These are phyloP conservation scores for Candida xyloterini DNA, from an alignment of 805 yeast genomes.

Conservation along the genomic window DNA sequence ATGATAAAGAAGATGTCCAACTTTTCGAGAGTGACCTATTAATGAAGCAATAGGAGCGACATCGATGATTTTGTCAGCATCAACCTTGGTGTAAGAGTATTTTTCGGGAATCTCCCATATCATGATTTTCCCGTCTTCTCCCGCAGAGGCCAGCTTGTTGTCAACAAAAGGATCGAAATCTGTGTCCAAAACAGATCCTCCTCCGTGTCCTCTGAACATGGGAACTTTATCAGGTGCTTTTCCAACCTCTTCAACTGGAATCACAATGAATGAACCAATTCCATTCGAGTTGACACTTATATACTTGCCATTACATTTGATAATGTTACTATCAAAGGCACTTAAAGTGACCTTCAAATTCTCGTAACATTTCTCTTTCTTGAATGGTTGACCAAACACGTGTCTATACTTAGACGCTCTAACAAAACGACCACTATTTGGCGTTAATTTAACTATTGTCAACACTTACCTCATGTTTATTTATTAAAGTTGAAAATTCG, in stretches of 20 bases:
- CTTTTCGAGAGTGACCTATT: slow-evolving; percentile 88
- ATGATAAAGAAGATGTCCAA: slow-evolving; percentile 86
- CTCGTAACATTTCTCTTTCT: slow-evolving; percentile 69
- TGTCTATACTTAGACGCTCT: slow-evolving; percentile 97
- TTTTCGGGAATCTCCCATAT: slow-evolving; percentile 86
- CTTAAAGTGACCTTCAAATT: slow-evolving; percentile 78
- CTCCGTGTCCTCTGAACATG: slow-evolving; percentile 92
- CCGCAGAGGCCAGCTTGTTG: slow-evolving; percentile 68
- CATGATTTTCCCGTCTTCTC: slow-evolving; percentile 77
- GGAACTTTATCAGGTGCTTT: slow-evolving; percentile 93
- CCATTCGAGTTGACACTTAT: slow-evolving; percentile 87
- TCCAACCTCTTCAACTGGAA: slow-evolving; percentile 83
- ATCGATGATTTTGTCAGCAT: slow-evolving; percentile 55
- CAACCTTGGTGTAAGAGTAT: slow-evolving; percentile 63
- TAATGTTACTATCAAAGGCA: slow-evolving; percentile 94
- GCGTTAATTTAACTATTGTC: slow-evolving; percentile 6
- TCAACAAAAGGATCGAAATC: slow-evolving; percentile 92
- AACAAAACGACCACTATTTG: slow-evolving; percentile 73
- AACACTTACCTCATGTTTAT: slow-evolving; percentile 23
- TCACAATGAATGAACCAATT: slow-evolving; percentile 96
- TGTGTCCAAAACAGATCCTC: slow-evolving; percentile 93
- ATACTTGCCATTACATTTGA: slow-evolving; percentile 83
- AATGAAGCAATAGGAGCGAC: slow-evolving; percentile 67
- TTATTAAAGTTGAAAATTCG: neutral
- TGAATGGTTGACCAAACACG: slow-evolving; percentile 86